Base-by-base conservation (phyloP, 1,139 yeast genomes). In the Scheffersomyces insectosa region DNA sequence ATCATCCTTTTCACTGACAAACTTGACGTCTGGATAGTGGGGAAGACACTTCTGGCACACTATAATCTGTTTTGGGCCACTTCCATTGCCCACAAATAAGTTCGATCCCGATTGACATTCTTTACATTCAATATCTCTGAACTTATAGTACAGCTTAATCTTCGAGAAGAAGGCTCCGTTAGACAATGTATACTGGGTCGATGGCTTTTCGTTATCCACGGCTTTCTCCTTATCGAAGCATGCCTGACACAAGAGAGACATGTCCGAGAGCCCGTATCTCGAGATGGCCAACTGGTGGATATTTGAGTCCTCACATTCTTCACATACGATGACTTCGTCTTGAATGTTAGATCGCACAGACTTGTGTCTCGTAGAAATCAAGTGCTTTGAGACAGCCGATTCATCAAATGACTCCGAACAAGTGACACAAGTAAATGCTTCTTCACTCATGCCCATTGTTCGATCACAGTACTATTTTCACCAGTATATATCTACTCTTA, bases 111-210 rank as follows among this genome's bases (percentile, higher is more conserved):
- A 55, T 5, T 65, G 70, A 63, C 85, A 81, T 10, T 59, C 45
- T 2, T 52, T 47, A 59, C 86, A 82, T 41, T 63, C 67, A 34
- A 80, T 63, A 50, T 79, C 83, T 58, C 85, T 63, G 38, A 79
- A 76, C 39, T 65, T 70, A 47, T 63, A 62, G 54, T 80, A 82
- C 41, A 70, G 77, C 1, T 68, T 68, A 49, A 80, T 62, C 51
- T 70, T 78, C 45, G 62, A 63, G 53, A 82, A 69, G 15, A 82
- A 63, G 0, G 84, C 75, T 2, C 85, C 86, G 52, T 81, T 82
- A 3, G 75, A 65, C 7, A 79, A 57, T 3, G 80, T 66, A 48
- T 80, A 80, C 44, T 71, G 75, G 2, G 82, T 77, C 1, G 78
- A 67, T 0, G 83, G 76, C 37, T 66, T 67, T 33, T 74, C 79